A percentile compares a stretch with the other conserved stretches of the same genome.
phyloP scores from a whole-genome alignment of 495 filamentous ascomycete genomes.

The Tirmania nivea region DNA sequence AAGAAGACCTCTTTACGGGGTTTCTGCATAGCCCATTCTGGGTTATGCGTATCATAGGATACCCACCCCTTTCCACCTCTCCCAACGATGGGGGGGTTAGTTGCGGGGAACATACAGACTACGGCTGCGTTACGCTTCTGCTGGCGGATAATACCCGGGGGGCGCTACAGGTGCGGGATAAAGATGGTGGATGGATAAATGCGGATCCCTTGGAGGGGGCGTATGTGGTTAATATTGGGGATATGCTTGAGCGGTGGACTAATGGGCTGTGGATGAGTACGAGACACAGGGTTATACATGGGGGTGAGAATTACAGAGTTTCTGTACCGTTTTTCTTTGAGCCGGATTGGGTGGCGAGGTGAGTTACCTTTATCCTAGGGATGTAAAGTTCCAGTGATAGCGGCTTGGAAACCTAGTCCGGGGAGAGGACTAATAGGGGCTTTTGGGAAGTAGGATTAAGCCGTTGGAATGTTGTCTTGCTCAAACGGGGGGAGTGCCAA shows the following conservation, averaged over 20 bases:
- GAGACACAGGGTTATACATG: conserved; percentile 34
- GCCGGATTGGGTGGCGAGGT: conserved; percentile 12
- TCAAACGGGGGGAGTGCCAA: conserved; percentile 6
- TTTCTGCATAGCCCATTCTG: conserved; percentile 7
- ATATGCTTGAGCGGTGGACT: conserved; percentile 39
- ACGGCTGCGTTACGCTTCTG: conserved; percentile 34
- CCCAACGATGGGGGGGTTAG: conserved; percentile 21
- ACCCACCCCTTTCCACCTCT: conserved; percentile 6
- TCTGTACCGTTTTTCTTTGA: conserved; percentile 39
- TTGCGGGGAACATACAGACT: conserved; percentile 36
- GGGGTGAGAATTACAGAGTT: conserved; percentile 26
- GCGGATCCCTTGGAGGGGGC: conserved; percentile 34
- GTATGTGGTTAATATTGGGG: conserved; percentile 44
- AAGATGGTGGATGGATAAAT: conserved; percentile 33
- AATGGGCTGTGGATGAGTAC: conserved; percentile 40
- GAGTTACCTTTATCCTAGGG: neutral
- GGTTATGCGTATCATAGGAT: conserved; percentile 15
- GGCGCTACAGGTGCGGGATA: conserved; percentile 32
- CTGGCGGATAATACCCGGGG: conserved; percentile 33
- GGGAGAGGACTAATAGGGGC: too few relatives aligned
- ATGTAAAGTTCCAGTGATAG: neutral
- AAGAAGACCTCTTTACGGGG: conserved; percentile 9
- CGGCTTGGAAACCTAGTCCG: too few relatives aligned
- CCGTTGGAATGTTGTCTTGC: conserved; percentile 12
- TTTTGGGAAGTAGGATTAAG: neutral